A percentile compares a stretch with the other conserved stretches of the same genome.
These are phyloP conservation scores for Atkinsonella texensis DNA, from an alignment of 2,329 filamentous ascomycete genomes.

Conservation along the genomic window DNA sequence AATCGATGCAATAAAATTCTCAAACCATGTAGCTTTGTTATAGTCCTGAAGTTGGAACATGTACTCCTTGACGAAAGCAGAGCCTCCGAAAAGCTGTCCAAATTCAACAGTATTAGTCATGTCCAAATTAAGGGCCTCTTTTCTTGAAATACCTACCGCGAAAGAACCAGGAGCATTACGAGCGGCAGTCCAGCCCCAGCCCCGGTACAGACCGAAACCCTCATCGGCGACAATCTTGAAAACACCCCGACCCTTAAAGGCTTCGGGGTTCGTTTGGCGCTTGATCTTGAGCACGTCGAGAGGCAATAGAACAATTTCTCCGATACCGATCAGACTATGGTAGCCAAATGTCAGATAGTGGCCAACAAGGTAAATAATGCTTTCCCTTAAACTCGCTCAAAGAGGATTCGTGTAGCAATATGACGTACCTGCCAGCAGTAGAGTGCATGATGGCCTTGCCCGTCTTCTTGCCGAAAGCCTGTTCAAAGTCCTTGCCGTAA, in stretches of 20 bases:
- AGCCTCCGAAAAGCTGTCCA: constrained; percentile 87
- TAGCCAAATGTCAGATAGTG: not conserved
- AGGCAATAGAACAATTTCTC: constrained; percentile 89
- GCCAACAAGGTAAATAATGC: not conserved
- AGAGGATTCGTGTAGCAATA: not conserved
- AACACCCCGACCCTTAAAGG: constrained; percentile 87
- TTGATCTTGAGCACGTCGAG: constrained; percentile 99
- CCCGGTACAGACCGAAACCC: constrained; percentile 89
- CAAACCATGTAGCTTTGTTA: constrained; percentile 85
- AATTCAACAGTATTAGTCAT: not conserved
- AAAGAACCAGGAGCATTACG: constrained; percentile 96
- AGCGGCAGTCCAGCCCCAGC: constrained; percentile 95
- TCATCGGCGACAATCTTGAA: constrained; percentile 85
- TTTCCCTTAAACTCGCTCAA: not conserved
- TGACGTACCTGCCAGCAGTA: constrained; percentile 67
- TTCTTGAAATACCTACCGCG: constrained; percentile 51
- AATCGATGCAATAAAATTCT: constrained; percentile 97
- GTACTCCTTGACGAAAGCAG: constrained; percentile 95
- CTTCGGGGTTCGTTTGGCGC: constrained; percentile 96
- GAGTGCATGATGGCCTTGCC: constrained; percentile 98
- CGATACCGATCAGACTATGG: constrained; percentile 78
- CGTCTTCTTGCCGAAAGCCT: constrained; percentile 86
- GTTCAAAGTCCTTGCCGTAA: constrained; percentile 75
- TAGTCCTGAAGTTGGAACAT: constrained; percentile 83
- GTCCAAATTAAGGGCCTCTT: not conserved